Conservation (phyloP, 2,329 filamentous ascomycete genomes). For the Emericellopsis cladophorae region DNA sequence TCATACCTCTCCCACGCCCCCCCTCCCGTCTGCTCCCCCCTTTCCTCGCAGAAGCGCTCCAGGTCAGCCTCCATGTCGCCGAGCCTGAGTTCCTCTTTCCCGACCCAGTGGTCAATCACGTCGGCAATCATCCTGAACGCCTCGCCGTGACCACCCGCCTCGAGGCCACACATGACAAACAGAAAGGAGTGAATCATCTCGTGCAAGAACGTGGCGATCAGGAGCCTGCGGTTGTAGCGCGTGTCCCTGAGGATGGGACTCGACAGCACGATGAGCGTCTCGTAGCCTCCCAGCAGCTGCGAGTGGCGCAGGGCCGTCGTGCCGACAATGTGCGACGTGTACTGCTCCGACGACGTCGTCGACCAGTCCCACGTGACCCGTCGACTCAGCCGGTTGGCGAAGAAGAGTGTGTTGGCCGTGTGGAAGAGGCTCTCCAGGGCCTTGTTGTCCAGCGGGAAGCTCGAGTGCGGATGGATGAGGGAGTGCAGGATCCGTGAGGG, state of each 20-base stretch:
- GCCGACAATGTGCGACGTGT: constrained; percentile 44
- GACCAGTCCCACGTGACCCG: constrained; percentile 50
- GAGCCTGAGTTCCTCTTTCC: constrained; percentile 38
- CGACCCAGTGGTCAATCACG: constrained; percentile 50
- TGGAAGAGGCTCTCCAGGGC: constrained; percentile 46
- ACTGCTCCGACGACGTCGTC: constrained; percentile 17
- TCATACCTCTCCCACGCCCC: too few relatives aligned
- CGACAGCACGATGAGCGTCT: constrained; percentile 51
- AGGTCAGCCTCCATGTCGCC: constrained; percentile 50
- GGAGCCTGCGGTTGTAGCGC: constrained; percentile 44
- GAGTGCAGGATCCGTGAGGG: constrained; percentile 44
- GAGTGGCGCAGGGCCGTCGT: constrained; percentile 45
- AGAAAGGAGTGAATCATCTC: constrained; percentile 57
- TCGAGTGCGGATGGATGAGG: constrained; percentile 32
- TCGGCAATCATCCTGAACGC: constrained; percentile 46
- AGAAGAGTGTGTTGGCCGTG: constrained; percentile 51
- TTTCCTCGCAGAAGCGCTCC: constrained; percentile 27
- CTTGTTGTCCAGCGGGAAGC: constrained; percentile 40
- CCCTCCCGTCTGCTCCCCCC: too few relatives aligned
- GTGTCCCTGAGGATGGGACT: constrained; percentile 41
- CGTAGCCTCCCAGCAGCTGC: constrained; percentile 33
- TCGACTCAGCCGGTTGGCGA: constrained; percentile 39
- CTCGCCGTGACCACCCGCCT: constrained; percentile 47
- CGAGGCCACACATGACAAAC: constrained; percentile 48
- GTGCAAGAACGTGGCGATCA: constrained; percentile 53